These are phyloP conservation scores for Phytophthora crassamura DNA, from an alignment of 352 stramenopile genomes.

Conservation along the genomic window DNA sequence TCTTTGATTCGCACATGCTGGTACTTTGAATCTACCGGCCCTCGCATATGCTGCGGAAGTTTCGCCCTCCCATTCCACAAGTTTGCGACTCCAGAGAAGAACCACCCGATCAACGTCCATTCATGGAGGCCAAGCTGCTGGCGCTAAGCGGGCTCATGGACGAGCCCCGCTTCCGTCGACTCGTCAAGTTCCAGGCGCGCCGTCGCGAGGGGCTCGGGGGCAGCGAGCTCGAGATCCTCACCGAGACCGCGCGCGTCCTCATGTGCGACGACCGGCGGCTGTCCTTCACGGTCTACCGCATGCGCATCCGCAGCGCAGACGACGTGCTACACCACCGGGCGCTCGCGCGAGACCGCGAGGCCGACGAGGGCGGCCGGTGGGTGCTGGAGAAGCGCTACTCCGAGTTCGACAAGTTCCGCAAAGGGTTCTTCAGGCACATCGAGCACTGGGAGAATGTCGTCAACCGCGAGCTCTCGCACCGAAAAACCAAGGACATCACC, in stretches of 20 bases:
- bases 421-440: slow-evolving; percentile 44
- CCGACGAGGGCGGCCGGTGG: slow-evolving; percentile 40
- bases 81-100: slow-evolving; percentile 3
- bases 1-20: too few relatives aligned
- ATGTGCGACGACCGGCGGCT: slow-evolving; percentile 33
- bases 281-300: slow-evolving; percentile 62
- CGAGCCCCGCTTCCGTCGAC: slow-evolving; percentile 46
- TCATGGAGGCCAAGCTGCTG: slow-evolving; percentile 40
- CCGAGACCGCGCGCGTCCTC: slow-evolving; percentile 27
- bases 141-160: slow-evolving; percentile 40
- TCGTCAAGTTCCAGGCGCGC: slow-evolving; percentile 67
- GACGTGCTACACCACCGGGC: slow-evolving; percentile 31
- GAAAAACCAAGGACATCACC: slow-evolving; percentile 3
- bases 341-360: slow-evolving; percentile 20
- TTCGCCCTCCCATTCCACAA: slow-evolving; percentile 2
- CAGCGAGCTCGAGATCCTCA: slow-evolving; percentile 57
- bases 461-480: slow-evolving; percentile 27
- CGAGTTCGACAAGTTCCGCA: slow-evolving; percentile 59
- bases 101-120: not conserved
- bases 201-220: slow-evolving; percentile 46
- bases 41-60: not conserved
- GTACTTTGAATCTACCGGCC: too few relatives aligned
- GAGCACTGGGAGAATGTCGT: slow-evolving; percentile 43
- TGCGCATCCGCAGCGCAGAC: slow-evolving; percentile 54
- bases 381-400: slow-evolving; percentile 66